Conservation (phyloP, 495 filamentous ascomycete genomes). For the Mycothermus thermophilus region DNA sequence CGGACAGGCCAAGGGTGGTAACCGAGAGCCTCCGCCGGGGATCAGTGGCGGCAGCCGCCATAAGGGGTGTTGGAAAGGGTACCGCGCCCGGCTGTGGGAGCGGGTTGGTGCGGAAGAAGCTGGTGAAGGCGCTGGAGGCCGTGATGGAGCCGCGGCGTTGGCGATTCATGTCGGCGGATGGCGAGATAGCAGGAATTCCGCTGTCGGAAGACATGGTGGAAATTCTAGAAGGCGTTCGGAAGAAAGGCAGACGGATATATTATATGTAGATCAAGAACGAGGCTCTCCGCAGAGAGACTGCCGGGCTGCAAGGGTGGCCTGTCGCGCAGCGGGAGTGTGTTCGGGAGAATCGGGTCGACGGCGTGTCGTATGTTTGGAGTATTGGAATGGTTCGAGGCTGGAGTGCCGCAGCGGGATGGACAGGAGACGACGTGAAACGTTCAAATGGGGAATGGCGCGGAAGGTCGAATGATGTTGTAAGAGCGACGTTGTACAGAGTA, state of each 20-base stretch:
- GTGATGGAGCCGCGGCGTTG: constrained; percentile 44
- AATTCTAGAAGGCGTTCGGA: constrained; percentile 1
- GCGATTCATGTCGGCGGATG: constrained; percentile 20
- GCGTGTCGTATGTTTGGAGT: constrained; percentile 18
- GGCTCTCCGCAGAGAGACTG: background rate
- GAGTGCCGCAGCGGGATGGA: constrained; percentile 2
- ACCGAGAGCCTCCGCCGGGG: constrained; percentile 79
- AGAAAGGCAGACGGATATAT: constrained; percentile 4
- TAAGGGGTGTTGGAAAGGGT: constrained; percentile 48
- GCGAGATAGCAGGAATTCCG: constrained; percentile 19
- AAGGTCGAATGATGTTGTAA: constrained; percentile 17
- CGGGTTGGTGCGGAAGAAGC: constrained; percentile 41
- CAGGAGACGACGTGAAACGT: constrained; percentile 15
- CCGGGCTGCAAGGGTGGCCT: background rate
- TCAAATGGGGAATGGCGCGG: constrained; percentile 5
- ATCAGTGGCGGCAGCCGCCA: constrained; percentile 51
- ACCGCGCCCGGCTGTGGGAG: constrained; percentile 25
- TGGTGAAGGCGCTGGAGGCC: constrained; percentile 38
- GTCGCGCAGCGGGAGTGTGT: background rate
- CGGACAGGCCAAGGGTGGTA: constrained; percentile 69
- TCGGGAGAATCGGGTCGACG: background rate
- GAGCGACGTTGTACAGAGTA: too few relatives aligned
- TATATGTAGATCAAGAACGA: background rate
- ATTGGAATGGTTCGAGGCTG: constrained; percentile 16
- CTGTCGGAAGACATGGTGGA: constrained; percentile 29